A percentile compares a stretch with the other conserved stretches of the same genome.
Evolutionary conservation across 306 rosid species (phyloP).

Genomic region (Gastrolobium bilobum): DNA sequence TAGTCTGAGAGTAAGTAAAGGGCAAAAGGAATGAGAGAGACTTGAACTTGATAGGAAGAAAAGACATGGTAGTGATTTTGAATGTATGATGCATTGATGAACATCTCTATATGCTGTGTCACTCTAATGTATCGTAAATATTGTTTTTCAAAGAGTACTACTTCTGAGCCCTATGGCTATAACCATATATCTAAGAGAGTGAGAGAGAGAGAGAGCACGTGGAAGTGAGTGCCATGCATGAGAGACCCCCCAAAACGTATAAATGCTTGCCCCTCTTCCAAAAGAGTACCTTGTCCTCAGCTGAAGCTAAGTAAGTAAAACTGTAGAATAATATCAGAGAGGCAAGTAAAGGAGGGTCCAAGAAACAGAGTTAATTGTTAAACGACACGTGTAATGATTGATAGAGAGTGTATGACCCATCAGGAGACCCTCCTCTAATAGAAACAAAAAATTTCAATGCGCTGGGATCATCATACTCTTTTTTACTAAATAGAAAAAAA

Average conservation of each 20-base stretch:
- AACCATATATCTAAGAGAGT: not conserved
- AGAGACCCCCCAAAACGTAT: conserved; percentile 47
- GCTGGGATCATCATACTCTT: too few species aligned
- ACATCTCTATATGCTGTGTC: not conserved
- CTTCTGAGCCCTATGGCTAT: too few species aligned
- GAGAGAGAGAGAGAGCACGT: conserved; percentile 35
- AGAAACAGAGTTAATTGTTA: not conserved
- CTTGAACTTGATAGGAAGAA: conserved; percentile 43
- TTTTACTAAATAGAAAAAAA: too few species aligned
- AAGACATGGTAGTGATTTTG: conserved; percentile 14
- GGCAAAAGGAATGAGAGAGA: conserved; percentile 82
- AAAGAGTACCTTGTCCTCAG: conserved; percentile 42
- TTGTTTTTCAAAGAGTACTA: too few species aligned
- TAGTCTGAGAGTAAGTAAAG: conserved; percentile 44
- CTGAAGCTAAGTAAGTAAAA: not conserved
- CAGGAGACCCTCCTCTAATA: not conserved
- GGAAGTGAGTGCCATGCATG: conserved; percentile 56
- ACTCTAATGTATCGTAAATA: not conserved
- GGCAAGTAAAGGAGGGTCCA: not conserved
- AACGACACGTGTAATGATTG: conserved; percentile 30
- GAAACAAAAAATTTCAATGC: too few species aligned
- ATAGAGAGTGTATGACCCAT: not conserved
- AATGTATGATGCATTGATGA: conserved; percentile 13
- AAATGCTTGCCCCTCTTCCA: conserved; percentile 38
- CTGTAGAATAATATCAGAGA: not conserved